Base-by-base conservation (phyloP, 2,329 filamentous ascomycete genomes). In the Talaromyces sp. region DNA sequence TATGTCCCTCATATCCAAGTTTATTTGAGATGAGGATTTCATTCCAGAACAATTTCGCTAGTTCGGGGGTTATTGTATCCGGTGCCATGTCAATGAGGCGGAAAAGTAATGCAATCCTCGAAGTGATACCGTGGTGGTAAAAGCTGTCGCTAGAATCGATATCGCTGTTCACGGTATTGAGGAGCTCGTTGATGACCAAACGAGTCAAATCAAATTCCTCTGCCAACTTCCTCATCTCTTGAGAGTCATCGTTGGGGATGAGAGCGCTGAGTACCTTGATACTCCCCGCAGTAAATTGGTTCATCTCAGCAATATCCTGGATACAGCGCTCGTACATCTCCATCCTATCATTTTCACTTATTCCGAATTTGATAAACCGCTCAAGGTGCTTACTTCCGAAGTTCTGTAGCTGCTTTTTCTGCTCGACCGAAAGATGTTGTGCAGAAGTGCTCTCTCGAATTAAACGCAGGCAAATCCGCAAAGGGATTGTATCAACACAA, bases 11-110 rank as follows among this genome's bases (percentile, higher is more conserved):
- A 3, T 79, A 73, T 20, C 81, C 83, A 3, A 85, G 73, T 3
- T 86, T 84, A 35, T 79, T 73, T 4, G 80, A 77, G 11, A 90
- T 88, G 43, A 96, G 84, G 22, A 94, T 77, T 35, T 87, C 77
- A 51, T 87, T 78, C 90, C 90, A 96, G 1, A 96, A 78, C 11
- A 77, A 77, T 37, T 78, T 75, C 14, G 87, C 86, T 3, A 89
- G 77, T 1, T 87, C 82, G 2, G 77, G 65, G 0, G 83, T 81
- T 42, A 96, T 81, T 0, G 83, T 82, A 8, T 80, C 75, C 1
- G 87, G 81, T n/a, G 84, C 82, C 47, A 84, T 75, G 30, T 77
- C 72, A 30, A 93, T 81, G 33, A 91, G 78, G 39, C 75, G 49
- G 72, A 75, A 47, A 85, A 81, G 40, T 85, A 80, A 48, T 82